These are phyloP conservation scores for Pythium monospermum DNA, from an alignment of 352 stramenopile species.

Conservation along the genomic window DNA sequence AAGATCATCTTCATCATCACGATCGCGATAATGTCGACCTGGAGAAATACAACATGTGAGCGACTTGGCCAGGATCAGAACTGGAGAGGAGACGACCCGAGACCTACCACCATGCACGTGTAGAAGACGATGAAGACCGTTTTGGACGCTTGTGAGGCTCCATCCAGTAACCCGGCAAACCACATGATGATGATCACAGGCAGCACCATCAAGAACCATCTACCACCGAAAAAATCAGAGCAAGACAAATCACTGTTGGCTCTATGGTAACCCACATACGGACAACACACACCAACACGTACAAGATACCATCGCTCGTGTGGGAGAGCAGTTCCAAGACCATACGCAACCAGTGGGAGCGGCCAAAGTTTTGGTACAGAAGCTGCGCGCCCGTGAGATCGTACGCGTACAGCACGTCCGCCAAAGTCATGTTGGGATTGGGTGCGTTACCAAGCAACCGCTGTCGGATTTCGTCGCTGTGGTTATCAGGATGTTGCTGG, in stretches of 20 bases:
- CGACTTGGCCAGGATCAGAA: neutral
- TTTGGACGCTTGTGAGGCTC: slow-evolving; percentile 23
- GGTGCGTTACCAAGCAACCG: slow-evolving; percentile 3
- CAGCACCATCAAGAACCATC: slow-evolving; percentile 55
- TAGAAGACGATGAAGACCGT: slow-evolving; percentile 37
- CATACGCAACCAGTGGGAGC: slow-evolving; percentile 33
- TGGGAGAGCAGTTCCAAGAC: slow-evolving; percentile 78
- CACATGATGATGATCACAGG: slow-evolving; percentile 35
- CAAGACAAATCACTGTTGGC: too few relatives aligned
- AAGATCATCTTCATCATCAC: slow-evolving; percentile 74
- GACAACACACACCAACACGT: slow-evolving; percentile 23
- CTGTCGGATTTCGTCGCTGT: slow-evolving; percentile 10
- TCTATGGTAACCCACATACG: too few relatives aligned
- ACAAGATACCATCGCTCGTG: slow-evolving; percentile 81
- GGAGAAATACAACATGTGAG: neutral
- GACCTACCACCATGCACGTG: slow-evolving; percentile 42
- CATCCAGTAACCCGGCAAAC: slow-evolving; percentile 25
- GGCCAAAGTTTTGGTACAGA: slow-evolving; percentile 62
- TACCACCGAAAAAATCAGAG: too few relatives aligned
- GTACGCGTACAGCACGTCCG: slow-evolving; percentile 59
- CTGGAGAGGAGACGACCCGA: too few relatives aligned
- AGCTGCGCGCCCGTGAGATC: slow-evolving; percentile 71
- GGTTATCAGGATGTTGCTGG: slow-evolving; percentile 5
- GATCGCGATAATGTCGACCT: slow-evolving; percentile 76
- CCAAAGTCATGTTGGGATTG: slow-evolving; percentile 40